Conservation (phyloP, 352 stramenopile genomes). For the Albugo candida region DNA sequence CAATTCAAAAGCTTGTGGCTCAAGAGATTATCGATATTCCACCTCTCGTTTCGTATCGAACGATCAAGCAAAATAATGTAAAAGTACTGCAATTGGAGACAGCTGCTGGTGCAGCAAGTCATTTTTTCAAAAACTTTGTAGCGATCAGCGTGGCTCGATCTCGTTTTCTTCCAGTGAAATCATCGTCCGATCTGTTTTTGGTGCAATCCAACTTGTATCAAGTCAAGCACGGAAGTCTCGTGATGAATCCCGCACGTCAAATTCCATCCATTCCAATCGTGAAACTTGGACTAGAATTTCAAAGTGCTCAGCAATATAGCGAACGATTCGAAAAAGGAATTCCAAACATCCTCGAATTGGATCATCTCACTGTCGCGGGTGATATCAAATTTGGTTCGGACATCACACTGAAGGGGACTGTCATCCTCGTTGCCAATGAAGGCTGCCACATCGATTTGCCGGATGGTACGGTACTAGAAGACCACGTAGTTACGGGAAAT, state of each 20-base stretch:
- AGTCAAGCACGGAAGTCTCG: slow-evolving; percentile 81
- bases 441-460: slow-evolving; percentile 85
- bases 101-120: slow-evolving; percentile 94
- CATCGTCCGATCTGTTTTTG: slow-evolving; percentile 94
- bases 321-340: slow-evolving; percentile 75
- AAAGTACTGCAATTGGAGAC: slow-evolving; percentile 89
- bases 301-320: slow-evolving; percentile 75
- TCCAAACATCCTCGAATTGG: slow-evolving; percentile 84
- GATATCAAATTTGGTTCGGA: slow-evolving; percentile 87
- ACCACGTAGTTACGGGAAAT: slow-evolving; percentile 90
- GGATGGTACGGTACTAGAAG: slow-evolving; percentile 82
- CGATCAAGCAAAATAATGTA: slow-evolving; percentile 81
- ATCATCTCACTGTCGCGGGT: slow-evolving; percentile 84
- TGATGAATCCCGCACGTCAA: slow-evolving; percentile 70
- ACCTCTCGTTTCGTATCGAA: slow-evolving; percentile 82
- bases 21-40: slow-evolving; percentile 97
- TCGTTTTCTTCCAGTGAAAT: slow-evolving; percentile 98
- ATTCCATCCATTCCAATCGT: slow-evolving; percentile 81
- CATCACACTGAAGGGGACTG: slow-evolving; percentile 85
- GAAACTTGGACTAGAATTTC: slow-evolving; percentile 85
- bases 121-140: slow-evolving; percentile 95
- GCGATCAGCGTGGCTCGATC: slow-evolving; percentile 90
- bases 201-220: slow-evolving; percentile 87
- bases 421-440: slow-evolving; percentile 90
- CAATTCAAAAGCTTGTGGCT: slow-evolving; percentile 91